Evolutionary conservation across 768 basidiomycete species (phyloP), one percentile per base, ranked within the genome.

Genomic region (Pleurotus sapidus): DNA sequence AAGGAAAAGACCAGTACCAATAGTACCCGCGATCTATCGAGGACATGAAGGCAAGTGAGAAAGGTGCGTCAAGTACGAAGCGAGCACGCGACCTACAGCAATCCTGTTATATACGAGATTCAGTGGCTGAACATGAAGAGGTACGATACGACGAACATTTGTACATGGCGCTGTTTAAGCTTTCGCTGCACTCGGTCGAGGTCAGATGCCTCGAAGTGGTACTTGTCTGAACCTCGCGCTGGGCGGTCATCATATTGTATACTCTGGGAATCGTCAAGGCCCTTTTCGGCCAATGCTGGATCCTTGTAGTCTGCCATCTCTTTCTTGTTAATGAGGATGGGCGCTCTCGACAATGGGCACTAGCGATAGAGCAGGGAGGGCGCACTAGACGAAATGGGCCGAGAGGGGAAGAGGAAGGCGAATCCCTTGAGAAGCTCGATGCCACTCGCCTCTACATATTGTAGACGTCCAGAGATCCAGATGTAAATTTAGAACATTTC

Each of bases 81-180:
- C 17, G 9, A 15, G 40, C 20, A 15, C 40, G 23, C 18, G 51
- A 66, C 82, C 68, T 61, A 87, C 87, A 59, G 86, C 86, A 70
- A 88, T 87, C 83, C 83, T 83, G 58, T 34, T 9, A 39, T 9
- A 39, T 45, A 46, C 37, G 18, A 43, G 58, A 20, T 49, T 55
- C 37, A 39, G 25, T 57, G 6, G 59, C 23, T 15, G n/a, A 39
- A 54, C 7, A 30, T 23, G 38, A 40, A 23, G 20, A 48, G 46
- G 20, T 43, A 46, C 18, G 14, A 18, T 45, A 48, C 37, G 56
- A 71, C 81, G 54, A 64, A 85, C 88, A 91, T 91, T 67, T 90
- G 89, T 12, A 88, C 84, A 82, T 90, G 88, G 27, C 88, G 83
- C 70, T 89, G 87, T 70, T 88, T 84, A 38, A 91, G 78, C 38